phyloP scores from a whole-genome alignment of 192 early-diverging fungal species.

The Cladochytrium replicatum region DNA sequence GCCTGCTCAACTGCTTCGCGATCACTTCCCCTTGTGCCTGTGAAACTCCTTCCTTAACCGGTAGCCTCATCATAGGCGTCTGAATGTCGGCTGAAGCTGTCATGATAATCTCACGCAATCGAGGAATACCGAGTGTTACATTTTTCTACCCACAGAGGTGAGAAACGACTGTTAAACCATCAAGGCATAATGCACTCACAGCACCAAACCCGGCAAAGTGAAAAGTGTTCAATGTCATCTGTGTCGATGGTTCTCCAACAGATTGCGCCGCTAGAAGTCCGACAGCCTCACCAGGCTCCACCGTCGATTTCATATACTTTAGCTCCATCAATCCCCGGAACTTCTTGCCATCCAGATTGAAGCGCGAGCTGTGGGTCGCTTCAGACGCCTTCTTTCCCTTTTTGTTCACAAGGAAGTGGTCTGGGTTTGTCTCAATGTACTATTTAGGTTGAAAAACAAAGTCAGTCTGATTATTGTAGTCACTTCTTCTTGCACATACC shows the following conservation, averaged over 20 bases:
- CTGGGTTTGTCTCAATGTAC: slow-evolving; percentile 66
- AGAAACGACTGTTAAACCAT: background rate
- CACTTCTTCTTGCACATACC: slow-evolving; percentile 3
- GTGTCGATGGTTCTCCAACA: slow-evolving; percentile 98
- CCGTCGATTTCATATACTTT: slow-evolving; percentile 87
- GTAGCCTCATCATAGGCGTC: slow-evolving; percentile 90
- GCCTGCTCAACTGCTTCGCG: slow-evolving; percentile 53
- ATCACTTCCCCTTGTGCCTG: slow-evolving; percentile 44
- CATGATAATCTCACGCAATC: slow-evolving; percentile 99
- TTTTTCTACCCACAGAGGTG: slow-evolving; percentile 50
- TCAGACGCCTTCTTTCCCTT: background rate
- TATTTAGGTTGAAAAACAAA: slow-evolving; percentile 7
- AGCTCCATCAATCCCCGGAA: slow-evolving; percentile 90
- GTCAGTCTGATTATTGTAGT: slow-evolving; percentile 2
- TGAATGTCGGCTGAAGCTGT: slow-evolving; percentile 82
- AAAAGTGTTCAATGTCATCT: slow-evolving; percentile 99
- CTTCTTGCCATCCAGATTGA: slow-evolving; percentile 40
- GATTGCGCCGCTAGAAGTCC: slow-evolving; percentile 94
- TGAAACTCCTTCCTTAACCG: slow-evolving; percentile 53
- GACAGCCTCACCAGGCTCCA: slow-evolving; percentile 96
- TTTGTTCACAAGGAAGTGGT: slow-evolving; percentile 35
- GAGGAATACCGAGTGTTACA: slow-evolving; percentile 99
- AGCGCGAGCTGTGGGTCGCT: too few relatives aligned
- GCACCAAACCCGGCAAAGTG: slow-evolving; percentile 89
- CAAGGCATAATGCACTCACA: slow-evolving; percentile 11